Evolutionary conservation across 345 rosid genomes (phyloP).

Genomic region (Eucalyptus paniculata): DNA sequence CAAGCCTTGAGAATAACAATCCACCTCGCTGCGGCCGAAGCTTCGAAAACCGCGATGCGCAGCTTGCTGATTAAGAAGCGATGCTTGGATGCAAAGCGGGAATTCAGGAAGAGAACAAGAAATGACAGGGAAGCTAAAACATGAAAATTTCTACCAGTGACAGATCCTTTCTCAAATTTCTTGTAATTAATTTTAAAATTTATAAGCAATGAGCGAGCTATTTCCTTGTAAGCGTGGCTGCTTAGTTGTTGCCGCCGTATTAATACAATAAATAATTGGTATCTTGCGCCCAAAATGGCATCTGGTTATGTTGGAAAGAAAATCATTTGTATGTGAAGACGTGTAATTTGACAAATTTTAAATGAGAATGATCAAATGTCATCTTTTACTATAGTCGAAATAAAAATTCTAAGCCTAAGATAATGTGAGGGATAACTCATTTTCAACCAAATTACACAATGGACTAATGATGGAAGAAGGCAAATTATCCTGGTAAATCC

Average conservation of each 20-base stretch:
- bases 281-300: neutral
- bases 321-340: slow-evolving; percentile 4
- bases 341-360: neutral
- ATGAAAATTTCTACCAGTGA: neutral
- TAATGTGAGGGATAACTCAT: neutral
- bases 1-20: slow-evolving; percentile 49
- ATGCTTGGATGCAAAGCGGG: slow-evolving; percentile 53
- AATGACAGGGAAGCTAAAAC: slow-evolving; percentile 50
- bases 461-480: neutral
- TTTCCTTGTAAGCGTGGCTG: neutral
- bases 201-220: neutral
- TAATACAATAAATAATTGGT: neutral
- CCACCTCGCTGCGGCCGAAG: slow-evolving; percentile 56
- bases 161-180: neutral
- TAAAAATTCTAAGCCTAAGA: neutral
- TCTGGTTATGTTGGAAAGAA: slow-evolving; percentile 3
- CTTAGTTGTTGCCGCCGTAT: neutral
- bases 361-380: neutral
- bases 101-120: slow-evolving; percentile 70
- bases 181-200: neutral
- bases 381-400: neutral
- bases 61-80: slow-evolving; percentile 72
- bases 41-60: slow-evolving; percentile 59
- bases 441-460: neutral
- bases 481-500: neutral